Base-by-base conservation (phyloP, 176 grass and related monocot species). In the Alopecurus myosuroides region DNA sequence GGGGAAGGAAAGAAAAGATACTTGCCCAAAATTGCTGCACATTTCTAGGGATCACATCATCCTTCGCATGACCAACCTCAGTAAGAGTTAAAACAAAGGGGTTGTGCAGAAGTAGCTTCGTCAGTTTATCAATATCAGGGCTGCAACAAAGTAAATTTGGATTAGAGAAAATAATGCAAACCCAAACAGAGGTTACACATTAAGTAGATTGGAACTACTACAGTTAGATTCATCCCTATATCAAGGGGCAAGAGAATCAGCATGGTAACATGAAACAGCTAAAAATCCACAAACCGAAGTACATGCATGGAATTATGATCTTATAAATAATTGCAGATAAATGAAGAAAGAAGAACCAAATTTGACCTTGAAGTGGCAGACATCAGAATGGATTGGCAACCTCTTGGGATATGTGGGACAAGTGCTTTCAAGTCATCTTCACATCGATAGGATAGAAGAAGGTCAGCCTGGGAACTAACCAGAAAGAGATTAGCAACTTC, bases 311-410 rank as follows among this genome's bases (percentile, higher is more conserved):
- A 77, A 71, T 69, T 7, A 63, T 77, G 49, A 82, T 70, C 15
- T 40, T 57, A 1, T 50, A 15, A 66, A 80, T 19, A 40, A 53
- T 26, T 76, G 58, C 28, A 60, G 55, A 45, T 30, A 79, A 85
- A 57, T 17, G 41, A 83, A 88, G 42, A 30, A 64, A 67, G 60
- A 37, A 30, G 67, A 53, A 71, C 10, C 33, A 67, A 40, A 78
- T 75, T 71, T 81, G 45, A 98, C 96, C 96, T 98, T 80, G 95
- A 95, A 83, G 96, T 98, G 66, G 96, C 96, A 87, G 96, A 98
- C 96, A 98, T 98, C 46, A 98, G 80, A 85, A 98, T 91, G 85
- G 91, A 85, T 63, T 98, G 96, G 83, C 91, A 98, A 81, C 95
- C 89, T 53, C 95, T 83, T 85, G 92, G 88, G 22, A 98, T 84